Evolutionary conservation across 2,329 filamentous ascomycete genomes (phyloP).

Genomic region (Aquanectria penicillioides): DNA sequence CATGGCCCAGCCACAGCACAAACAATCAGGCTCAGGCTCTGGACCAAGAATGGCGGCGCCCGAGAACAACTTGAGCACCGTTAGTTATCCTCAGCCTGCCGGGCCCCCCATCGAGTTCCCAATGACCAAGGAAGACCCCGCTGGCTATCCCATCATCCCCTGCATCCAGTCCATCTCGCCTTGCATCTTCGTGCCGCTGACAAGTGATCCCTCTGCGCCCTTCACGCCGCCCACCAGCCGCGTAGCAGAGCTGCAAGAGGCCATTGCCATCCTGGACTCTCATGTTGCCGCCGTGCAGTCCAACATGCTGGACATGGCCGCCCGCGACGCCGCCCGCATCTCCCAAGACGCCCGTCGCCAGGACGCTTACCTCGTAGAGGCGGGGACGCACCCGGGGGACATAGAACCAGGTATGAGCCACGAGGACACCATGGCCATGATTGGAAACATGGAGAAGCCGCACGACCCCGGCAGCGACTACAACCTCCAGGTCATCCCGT

Average conservation of each 20-base stretch:
- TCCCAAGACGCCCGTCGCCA: conserved; percentile 31
- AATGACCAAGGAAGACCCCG: conserved; percentile 20
- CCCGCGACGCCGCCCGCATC: conserved; percentile 47
- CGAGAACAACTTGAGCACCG: neutral
- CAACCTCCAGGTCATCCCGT: conserved; percentile 24
- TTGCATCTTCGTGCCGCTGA: conserved; percentile 49
- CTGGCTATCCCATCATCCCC: conserved; percentile 29
- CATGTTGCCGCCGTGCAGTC: conserved; percentile 42
- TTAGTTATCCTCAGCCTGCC: neutral
- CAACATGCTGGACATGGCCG: conserved; percentile 44
- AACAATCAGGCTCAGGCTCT: neutral
- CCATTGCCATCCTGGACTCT: conserved; percentile 35
- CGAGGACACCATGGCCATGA: conserved; percentile 38
- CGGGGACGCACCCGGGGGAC: neutral
- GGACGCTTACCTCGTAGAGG: conserved; percentile 20
- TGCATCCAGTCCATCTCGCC: conserved; percentile 37
- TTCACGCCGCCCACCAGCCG: conserved; percentile 23
- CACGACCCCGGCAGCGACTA: neutral
- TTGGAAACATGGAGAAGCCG: conserved; percentile 42
- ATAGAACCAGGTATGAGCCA: conserved; percentile 11
- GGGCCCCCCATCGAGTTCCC: neutral
- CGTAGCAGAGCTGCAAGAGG: conserved; percentile 30
- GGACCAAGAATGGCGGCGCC: neutral
- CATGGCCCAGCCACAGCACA: conserved; percentile 16
- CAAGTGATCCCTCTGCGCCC: conserved; percentile 33